Percentiles rank a stretch among this genome's conserved stretches.
These are phyloP conservation scores for Coemansia sp. DNA, from an alignment of 192 early-diverging fungal genomes.

Conservation along the genomic window DNA sequence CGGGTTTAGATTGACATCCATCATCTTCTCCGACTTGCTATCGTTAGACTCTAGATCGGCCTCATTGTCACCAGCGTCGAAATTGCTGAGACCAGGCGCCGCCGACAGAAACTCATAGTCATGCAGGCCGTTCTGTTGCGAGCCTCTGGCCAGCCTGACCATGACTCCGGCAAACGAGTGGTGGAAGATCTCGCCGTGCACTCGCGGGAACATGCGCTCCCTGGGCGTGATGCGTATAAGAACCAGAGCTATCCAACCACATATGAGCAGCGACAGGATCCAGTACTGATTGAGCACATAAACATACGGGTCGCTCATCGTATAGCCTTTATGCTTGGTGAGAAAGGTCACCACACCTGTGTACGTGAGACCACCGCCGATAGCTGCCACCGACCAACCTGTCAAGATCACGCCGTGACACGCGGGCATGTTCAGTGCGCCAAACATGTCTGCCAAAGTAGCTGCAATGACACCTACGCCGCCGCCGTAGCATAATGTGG, in stretches of 20 bases:
- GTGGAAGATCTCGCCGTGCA: conserved; percentile 62
- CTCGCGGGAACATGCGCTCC: conserved; percentile 66
- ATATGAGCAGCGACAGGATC: conserved; percentile 62
- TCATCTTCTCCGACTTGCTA: background rate
- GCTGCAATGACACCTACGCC: conserved; percentile 78
- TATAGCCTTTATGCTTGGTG: conserved; percentile 37
- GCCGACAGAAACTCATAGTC: conserved; percentile 44
- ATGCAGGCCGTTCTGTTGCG: conserved; percentile 39
- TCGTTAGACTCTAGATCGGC: background rate
- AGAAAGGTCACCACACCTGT: conserved; percentile 60
- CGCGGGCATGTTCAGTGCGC: conserved; percentile 72
- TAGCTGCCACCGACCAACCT: conserved; percentile 74
- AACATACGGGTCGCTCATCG: conserved; percentile 54
- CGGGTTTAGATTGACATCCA: background rate
- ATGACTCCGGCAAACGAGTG: conserved; percentile 56
- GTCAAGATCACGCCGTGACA: conserved; percentile 77
- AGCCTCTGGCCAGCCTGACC: conserved; percentile 51
- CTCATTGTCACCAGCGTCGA: conserved; percentile 2
- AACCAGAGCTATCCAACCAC: conserved; percentile 60
- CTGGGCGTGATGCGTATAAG: conserved; percentile 63
- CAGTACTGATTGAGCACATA: conserved; percentile 68
- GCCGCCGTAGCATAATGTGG: conserved; percentile 72
- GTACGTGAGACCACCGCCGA: conserved; percentile 71
- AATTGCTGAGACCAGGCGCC: conserved; percentile 4
- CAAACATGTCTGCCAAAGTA: conserved; percentile 77